Conservation (phyloP, 225 moss, liverwort and hornwort genomes). For the Pseudoscleropodium purum region DNA sequence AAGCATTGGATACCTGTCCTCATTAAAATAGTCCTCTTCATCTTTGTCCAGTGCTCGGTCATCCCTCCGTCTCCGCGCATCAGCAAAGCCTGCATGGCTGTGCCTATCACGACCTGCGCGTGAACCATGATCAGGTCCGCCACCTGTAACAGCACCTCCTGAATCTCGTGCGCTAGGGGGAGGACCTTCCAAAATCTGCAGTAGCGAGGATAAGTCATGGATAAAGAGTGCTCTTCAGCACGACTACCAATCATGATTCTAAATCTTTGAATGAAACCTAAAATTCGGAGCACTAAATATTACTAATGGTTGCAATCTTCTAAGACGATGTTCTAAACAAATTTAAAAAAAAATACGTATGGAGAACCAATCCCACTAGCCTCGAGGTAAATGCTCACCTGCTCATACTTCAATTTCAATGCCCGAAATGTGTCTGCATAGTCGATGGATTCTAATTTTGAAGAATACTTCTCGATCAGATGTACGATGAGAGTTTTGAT, state of each 20-base stretch:
- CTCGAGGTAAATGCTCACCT: conserved; percentile 36
- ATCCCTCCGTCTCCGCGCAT: conserved; percentile 76
- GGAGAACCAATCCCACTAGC: neutral
- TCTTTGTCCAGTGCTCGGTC: conserved; percentile 95
- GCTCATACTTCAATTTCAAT: conserved; percentile 86
- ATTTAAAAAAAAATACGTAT: neutral
- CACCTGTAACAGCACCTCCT: conserved; percentile 48
- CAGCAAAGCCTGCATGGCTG: conserved; percentile 43
- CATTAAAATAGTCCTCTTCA: conserved; percentile 96
- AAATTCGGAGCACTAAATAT: neutral
- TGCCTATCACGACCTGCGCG: conserved; percentile 50
- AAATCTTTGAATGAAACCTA: neutral
- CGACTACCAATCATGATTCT: neutral
- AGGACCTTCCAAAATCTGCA: conserved; percentile 66
- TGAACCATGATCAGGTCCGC: conserved; percentile 70
- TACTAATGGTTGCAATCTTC: neutral
- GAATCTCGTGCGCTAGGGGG: conserved; percentile 27
- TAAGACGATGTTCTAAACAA: neutral
- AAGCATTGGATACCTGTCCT: conserved; percentile 62
- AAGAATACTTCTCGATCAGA: conserved; percentile 74
- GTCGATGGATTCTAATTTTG: conserved; percentile 76
- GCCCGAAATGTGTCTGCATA: conserved; percentile 84
- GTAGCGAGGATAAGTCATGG: neutral
- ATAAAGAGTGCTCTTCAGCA: neutral
- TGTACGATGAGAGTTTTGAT: conserved; percentile 67